These are phyloP conservation scores for Monascus purpureus DNA, from an alignment of 495 filamentous ascomycete species.

Conservation along the genomic window DNA sequence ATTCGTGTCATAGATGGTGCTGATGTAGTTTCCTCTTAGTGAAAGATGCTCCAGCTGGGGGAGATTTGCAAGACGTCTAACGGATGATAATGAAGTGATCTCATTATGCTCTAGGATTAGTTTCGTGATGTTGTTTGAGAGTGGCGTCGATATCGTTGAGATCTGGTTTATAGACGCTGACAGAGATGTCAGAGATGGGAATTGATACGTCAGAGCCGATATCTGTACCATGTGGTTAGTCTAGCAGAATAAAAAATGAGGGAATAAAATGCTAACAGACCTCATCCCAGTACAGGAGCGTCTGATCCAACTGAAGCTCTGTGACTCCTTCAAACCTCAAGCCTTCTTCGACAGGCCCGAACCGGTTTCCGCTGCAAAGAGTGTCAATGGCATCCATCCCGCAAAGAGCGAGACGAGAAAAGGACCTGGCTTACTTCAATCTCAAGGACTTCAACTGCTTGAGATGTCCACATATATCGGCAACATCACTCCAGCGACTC, in stretches of 20 bases:
- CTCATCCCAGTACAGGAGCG: conserved; percentile 58
- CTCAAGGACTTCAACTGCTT: conserved; percentile 47
- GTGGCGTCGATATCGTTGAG: conserved; percentile 15
- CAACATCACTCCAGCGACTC: conserved; percentile 46
- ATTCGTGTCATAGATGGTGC: conserved; percentile 7
- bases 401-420: too few relatives aligned
- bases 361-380: conserved; percentile 81
- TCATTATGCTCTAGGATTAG: conserved; percentile 66
- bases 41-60: conserved; percentile 41
- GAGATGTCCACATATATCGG: conserved; percentile 54
- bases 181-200: conserved; percentile 46
- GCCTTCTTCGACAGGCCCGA: conserved; percentile 34
- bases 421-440: conserved; percentile 50
- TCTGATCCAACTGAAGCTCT: conserved; percentile 61
- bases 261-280: conserved; percentile 25
- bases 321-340: conserved; percentile 40
- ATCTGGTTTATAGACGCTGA: conserved; percentile 41
- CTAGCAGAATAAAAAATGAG: background rate
- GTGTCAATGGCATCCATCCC: too few relatives aligned
- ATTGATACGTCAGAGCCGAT: conserved; percentile 27
- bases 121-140: conserved; percentile 35
- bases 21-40: conserved; percentile 30
- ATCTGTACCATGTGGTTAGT: conserved; percentile 16
- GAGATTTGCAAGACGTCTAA: conserved; percentile 43
- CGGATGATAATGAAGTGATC: conserved; percentile 43